A percentile compares a stretch with the other conserved stretches of the same genome.
Evolutionary conservation across 2,329 filamentous ascomycete species (phyloP).

Genomic region (Pyricularia pennisetigena): DNA sequence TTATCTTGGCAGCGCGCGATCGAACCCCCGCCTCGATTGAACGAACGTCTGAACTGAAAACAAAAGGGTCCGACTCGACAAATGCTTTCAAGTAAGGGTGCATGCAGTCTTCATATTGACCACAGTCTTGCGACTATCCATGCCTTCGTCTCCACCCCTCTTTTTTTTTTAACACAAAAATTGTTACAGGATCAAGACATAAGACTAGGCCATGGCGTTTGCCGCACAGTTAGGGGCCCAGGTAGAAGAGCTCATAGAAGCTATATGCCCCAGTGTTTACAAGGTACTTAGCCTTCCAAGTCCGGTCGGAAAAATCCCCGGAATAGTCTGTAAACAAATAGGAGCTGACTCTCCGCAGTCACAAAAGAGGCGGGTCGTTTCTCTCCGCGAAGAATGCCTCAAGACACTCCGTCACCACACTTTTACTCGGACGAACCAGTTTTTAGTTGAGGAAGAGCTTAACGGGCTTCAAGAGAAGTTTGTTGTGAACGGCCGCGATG

Average conservation of each 20-base stretch:
- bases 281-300: conserved; percentile 33
- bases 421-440: conserved; percentile 63
- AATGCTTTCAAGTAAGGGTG: neutral
- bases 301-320: neutral
- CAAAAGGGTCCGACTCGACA: neutral
- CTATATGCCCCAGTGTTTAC: conserved; percentile 44
- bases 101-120: neutral
- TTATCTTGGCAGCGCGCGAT: neutral
- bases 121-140: neutral
- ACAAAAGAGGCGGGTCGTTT: conserved; percentile 26
- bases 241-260: conserved; percentile 60
- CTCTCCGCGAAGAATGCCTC: conserved; percentile 37
- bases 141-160: neutral
- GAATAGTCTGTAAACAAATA: neutral
- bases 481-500: conserved; percentile 67
- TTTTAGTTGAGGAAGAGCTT: conserved; percentile 56
- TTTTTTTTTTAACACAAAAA: neutral
- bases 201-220: conserved; percentile 51
- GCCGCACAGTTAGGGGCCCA: conserved; percentile 53
- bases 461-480: conserved; percentile 80
- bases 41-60: neutral
- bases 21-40: neutral
- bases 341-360: conserved; percentile 16
- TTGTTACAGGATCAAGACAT: neutral
- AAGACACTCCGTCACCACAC: conserved; percentile 42